phyloP scores from a whole-genome alignment of 345 rosid genomes.

The Brassica carinata region DNA sequence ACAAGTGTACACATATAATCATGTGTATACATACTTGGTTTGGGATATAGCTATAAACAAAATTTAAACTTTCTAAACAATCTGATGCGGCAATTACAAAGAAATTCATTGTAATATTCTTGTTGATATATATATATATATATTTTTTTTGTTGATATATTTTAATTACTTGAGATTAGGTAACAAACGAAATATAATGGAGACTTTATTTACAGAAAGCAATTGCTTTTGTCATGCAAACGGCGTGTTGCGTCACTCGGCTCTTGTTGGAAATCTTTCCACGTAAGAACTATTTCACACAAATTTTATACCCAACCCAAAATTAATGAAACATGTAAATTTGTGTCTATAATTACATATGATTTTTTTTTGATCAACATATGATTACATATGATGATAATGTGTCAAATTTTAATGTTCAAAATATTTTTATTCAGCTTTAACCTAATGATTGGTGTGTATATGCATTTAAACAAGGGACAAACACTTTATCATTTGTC shows the following conservation, averaged over 20 bases:
- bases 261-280: conserved; percentile 13
- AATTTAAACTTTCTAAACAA: background rate
- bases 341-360: background rate
- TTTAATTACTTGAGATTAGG: background rate
- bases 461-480: background rate
- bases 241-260: conserved; percentile 39
- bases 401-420: background rate
- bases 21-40: conserved; percentile 11
- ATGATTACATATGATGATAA: background rate
- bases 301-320: background rate
- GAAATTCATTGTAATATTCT: background rate
- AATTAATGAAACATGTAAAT: background rate
- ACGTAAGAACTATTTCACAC: conserved; percentile 15
- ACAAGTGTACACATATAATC: background rate
- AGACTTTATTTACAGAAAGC: conserved; percentile 4
- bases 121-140: background rate
- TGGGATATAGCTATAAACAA: background rate
- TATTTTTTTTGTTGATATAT: background rate
- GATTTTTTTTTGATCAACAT: no score
- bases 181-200: conserved; percentile 3
- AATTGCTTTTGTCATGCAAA: conserved; percentile 37
- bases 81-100: background rate
- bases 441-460: conserved; percentile 4
- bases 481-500: background rate
- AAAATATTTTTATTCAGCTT: background rate